These are phyloP conservation scores for Daedaleopsis sinensis DNA, from an alignment of 768 basidiomycete genomes.

Conservation along the genomic window DNA sequence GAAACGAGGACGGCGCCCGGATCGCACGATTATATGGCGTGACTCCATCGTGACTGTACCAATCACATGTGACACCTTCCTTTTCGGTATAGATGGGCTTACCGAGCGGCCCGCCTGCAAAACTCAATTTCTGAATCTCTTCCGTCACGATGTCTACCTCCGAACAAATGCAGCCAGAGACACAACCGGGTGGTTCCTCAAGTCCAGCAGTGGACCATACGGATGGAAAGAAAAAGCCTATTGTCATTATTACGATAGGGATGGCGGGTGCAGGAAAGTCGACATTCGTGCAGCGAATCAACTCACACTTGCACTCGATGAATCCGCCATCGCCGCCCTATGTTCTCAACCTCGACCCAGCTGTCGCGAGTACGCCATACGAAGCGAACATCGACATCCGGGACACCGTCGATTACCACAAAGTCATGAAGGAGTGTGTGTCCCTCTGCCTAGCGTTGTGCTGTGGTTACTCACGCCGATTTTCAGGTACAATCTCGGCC, in stretches of 20 bases:
- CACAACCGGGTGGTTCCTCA: slow-evolving; percentile 1
- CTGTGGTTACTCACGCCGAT: neutral
- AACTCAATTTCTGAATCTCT: neutral
- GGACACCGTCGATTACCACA: slow-evolving; percentile 95
- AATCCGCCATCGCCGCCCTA: slow-evolving; percentile 78
- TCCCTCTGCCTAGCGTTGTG: slow-evolving; percentile 27
- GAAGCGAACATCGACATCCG: slow-evolving; percentile 98
- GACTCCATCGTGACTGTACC: slow-evolving; percentile 8
- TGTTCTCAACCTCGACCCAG: slow-evolving; percentile 97
- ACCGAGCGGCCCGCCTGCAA: neutral
- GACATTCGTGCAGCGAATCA: slow-evolving; percentile 94
- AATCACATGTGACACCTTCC: slow-evolving; percentile 16
- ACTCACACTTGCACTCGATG: slow-evolving; percentile 82
- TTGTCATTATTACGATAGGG: slow-evolving; percentile 88
- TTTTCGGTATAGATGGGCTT: neutral
- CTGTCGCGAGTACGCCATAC: slow-evolving; percentile 88
- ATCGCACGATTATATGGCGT: slow-evolving; percentile 4
- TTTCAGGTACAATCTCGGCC: slow-evolving; percentile 92
- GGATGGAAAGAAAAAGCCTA: slow-evolving; percentile 57
- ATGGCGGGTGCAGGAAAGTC: slow-evolving; percentile 99
- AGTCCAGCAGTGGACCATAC: neutral
- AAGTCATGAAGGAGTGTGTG: slow-evolving; percentile 99
- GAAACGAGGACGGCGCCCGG: slow-evolving; percentile 14
- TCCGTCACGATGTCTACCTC: neutral
- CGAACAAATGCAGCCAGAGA: slow-evolving; percentile 5